phyloP scores from a whole-genome alignment of 257 asterid genomes.

The Solanum verrucosum region DNA sequence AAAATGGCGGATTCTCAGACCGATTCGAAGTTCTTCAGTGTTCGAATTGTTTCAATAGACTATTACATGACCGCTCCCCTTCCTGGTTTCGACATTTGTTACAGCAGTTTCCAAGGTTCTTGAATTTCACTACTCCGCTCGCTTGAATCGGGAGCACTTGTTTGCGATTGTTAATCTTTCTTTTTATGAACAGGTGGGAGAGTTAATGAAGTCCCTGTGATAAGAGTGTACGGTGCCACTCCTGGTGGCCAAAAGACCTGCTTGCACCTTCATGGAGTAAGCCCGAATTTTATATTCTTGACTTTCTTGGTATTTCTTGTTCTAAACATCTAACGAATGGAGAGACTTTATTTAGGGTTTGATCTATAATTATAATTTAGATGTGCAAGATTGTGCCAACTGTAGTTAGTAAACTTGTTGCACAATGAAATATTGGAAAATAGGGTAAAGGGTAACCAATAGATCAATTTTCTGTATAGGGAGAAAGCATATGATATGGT shows the following conservation, averaged over 20 bases:
- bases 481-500: background rate
- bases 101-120: conserved; percentile 63
- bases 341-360: background rate
- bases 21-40: conserved; percentile 37
- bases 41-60: conserved; percentile 79
- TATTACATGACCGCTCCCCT: conserved; percentile 76
- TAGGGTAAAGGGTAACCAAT: background rate
- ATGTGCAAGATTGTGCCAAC: background rate
- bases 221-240: conserved; percentile 81
- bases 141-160: background rate
- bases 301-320: background rate
- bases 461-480: background rate
- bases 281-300: background rate
- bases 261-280: conserved; percentile 83
- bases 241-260: conserved; percentile 95
- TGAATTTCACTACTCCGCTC: background rate
- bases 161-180: background rate
- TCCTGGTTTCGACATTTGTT: conserved; percentile 54
- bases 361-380: background rate
- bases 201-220: conserved; percentile 85
- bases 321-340: background rate
- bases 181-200: conserved; percentile 56
- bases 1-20: conserved; percentile 50
- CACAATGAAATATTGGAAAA: background rate
- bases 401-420: background rate